Percentiles rank a stretch among this genome's conserved stretches.
Conservation (phyloP, 2,329 filamentous ascomycete genomes). For the Verticillium nonalfalfae region DNA sequence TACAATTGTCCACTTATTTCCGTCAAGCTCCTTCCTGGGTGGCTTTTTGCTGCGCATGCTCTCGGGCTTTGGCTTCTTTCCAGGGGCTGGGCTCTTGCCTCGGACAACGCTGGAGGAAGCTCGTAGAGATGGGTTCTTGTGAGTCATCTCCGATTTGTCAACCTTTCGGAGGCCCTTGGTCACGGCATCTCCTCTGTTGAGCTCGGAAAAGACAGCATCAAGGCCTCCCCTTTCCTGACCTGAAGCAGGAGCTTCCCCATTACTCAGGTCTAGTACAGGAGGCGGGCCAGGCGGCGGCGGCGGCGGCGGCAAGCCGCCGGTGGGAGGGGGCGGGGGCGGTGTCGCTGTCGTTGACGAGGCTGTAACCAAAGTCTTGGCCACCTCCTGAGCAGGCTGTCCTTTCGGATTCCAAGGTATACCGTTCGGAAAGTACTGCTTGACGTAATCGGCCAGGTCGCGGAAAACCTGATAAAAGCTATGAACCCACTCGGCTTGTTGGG, state of each 20-base stretch:
- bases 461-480: constrained; percentile 90
- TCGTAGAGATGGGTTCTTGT: constrained; percentile 90
- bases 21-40: constrained; percentile 69
- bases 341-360: constrained; percentile 10
- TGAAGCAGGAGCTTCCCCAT: constrained; percentile 33
- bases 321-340: constrained; percentile 42
- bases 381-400: constrained; percentile 66
- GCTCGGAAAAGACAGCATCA: constrained; percentile 81
- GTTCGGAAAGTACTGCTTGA: constrained; percentile 73
- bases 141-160: constrained; percentile 92
- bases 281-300: constrained; percentile 68
- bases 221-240: constrained; percentile 51
- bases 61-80: constrained; percentile 81
- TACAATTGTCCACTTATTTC: constrained; percentile 90
- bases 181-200: constrained; percentile 85
- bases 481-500: constrained; percentile 79
- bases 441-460: constrained; percentile 74
- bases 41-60: constrained; percentile 81
- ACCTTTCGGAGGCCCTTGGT: constrained; percentile 89
- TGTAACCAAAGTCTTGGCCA: constrained; percentile 50
- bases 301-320: constrained; percentile 53
- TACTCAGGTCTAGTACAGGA: constrained; percentile 55
- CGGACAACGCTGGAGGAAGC: constrained; percentile 56
- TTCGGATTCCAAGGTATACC: constrained; percentile 84
- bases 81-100: constrained; percentile 80